A percentile compares a stretch with the other conserved stretches of the same genome.
phyloP scores from a whole-genome alignment of 805 yeast genomes.

The Spencermartinsiella europaea region DNA sequence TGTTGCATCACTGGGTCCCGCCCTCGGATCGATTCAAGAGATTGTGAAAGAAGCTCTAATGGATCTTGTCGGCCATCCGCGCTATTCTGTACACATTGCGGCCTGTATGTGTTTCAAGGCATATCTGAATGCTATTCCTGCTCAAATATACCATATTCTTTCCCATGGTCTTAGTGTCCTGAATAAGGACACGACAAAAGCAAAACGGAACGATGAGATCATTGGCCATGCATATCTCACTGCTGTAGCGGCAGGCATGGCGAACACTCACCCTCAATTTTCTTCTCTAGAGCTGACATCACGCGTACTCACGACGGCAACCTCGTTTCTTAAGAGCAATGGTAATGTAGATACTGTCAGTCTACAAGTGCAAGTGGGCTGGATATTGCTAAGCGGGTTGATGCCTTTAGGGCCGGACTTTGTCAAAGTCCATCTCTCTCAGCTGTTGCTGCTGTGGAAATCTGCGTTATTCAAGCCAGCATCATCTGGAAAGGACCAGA shows the following conservation, averaged over 20 bases:
- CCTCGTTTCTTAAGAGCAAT: conserved; percentile 38
- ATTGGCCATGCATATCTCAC: conserved; percentile 29
- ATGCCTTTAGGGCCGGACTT: conserved; percentile 55
- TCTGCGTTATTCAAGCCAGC: conserved; percentile 41
- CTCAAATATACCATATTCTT: conserved; percentile 21
- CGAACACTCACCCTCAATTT: conserved; percentile 30
- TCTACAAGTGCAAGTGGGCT: conserved; percentile 44
- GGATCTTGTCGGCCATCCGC: conserved; percentile 14
- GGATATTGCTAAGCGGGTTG: conserved; percentile 61
- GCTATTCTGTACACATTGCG: conserved; percentile 16
- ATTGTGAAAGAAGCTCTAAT: conserved; percentile 11
- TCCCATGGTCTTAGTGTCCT: conserved; percentile 19
- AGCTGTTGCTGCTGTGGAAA: conserved; percentile 61
- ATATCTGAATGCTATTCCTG: conserved; percentile 21
- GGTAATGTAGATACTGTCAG: conserved; percentile 29
- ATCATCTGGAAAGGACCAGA: conserved; percentile 38
- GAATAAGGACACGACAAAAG: conserved; percentile 22
- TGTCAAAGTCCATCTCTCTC: conserved; percentile 51
- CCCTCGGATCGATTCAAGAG: conserved; percentile 21
- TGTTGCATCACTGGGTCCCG: conserved; percentile 27
- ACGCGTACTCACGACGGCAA: conserved; percentile 41
- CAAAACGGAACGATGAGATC: conserved; percentile 15
- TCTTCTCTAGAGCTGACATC: conserved; percentile 43
- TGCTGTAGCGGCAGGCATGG: conserved; percentile 25
- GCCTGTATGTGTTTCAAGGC: conserved; percentile 14